Conservation (phyloP, 805 yeast genomes). For the Cyberlindnera xishuangbannaensis region DNA sequence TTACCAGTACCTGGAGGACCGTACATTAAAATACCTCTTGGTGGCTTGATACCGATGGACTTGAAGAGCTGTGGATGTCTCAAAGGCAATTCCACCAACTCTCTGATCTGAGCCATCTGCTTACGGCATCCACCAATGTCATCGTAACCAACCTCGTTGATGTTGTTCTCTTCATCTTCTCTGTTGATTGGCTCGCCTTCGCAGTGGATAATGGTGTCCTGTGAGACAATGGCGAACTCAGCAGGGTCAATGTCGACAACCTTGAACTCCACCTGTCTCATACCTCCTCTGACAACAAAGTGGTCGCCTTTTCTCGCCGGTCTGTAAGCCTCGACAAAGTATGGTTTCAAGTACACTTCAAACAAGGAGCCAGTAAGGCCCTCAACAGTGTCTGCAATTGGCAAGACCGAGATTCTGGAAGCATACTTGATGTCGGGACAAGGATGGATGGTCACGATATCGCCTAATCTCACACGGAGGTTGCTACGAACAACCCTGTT, state of each 20-base stretch:
- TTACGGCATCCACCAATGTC: conserved; percentile 99
- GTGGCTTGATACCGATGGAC: conserved; percentile 97
- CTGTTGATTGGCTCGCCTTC: conserved; percentile 99
- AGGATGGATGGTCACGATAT: conserved; percentile 83
- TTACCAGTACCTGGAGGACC: conserved; percentile 99
- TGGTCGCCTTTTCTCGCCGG: conserved; percentile 98
- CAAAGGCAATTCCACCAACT: conserved; percentile 94
- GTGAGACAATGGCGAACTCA: conserved; percentile 96
- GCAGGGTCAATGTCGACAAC: conserved; percentile 98
- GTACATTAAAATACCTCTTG: conserved; percentile 95
- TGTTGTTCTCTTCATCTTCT: conserved; percentile 95
- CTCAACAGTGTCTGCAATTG: conserved; percentile 97
- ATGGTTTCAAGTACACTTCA: conserved; percentile 94
- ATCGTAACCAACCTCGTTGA: conserved; percentile 97
- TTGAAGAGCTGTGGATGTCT: conserved; percentile 98
- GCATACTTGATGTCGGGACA: conserved; percentile 99
- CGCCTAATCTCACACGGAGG: conserved; percentile 90
- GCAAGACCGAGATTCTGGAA: conserved; percentile 87
- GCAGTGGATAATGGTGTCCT: conserved; percentile 95
- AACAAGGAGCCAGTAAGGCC: conserved; percentile 95
- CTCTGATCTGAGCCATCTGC: conserved; percentile 99
- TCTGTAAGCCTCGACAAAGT: conserved; percentile 97
- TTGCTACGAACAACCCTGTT: conserved; percentile 96
- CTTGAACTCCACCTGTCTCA: conserved; percentile 98
- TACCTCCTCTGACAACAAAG: conserved; percentile 95